These are phyloP conservation scores for Blastomyces gilchristii DNA, from an alignment of 2,329 filamentous ascomycete genomes.

Conservation along the genomic window DNA sequence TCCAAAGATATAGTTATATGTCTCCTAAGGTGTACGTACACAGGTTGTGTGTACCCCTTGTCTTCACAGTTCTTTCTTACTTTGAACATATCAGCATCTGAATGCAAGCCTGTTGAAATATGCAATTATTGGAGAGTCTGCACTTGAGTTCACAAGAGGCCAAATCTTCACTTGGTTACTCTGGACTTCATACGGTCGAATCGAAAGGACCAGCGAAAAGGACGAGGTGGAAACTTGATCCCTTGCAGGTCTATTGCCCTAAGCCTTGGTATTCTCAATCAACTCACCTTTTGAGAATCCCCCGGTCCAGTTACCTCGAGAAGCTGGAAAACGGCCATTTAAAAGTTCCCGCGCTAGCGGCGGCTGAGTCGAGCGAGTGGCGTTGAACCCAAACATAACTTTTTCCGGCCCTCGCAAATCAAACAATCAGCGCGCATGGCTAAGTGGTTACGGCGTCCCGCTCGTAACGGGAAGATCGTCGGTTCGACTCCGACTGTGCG, in stretches of 20 bases:
- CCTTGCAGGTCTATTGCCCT: no score
- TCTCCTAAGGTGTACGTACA: no score
- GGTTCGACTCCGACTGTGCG: slow-evolving; percentile 5
- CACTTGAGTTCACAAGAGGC: no score
- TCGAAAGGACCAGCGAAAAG: not conserved
- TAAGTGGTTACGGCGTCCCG: slow-evolving; percentile 6
- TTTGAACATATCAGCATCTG: not conserved
- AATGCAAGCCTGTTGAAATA: not conserved
- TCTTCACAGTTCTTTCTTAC: not conserved
- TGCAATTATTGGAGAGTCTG: no score
- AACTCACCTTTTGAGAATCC: no score
- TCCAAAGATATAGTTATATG: no score
- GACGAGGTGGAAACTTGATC: no score
- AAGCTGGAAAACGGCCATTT: not conserved
- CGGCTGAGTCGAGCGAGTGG: no score
- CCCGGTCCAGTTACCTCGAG: no score
- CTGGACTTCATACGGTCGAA: not conserved
- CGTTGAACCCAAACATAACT: not conserved
- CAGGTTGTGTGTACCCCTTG: not conserved
- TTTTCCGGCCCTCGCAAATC: not conserved
- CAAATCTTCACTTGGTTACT: not conserved
- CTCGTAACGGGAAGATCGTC: slow-evolving; percentile 6
- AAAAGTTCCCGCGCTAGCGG: not conserved
- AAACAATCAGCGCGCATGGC: slow-evolving; percentile 1
- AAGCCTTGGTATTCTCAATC: no score